Conservation (phyloP, 192 early-diverging fungal genomes). For the Gigaspora rosea region DNA sequence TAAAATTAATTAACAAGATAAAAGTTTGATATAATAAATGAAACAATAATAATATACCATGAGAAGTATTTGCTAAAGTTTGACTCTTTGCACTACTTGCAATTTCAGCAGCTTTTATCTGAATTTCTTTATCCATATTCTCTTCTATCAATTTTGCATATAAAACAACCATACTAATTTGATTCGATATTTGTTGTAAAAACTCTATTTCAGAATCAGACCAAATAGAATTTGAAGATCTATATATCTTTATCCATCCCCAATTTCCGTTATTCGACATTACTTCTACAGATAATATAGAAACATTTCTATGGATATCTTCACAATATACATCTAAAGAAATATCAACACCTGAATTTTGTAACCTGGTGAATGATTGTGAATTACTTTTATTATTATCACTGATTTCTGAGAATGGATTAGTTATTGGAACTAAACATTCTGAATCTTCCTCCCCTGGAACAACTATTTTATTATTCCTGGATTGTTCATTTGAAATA, state of each 20-base stretch:
- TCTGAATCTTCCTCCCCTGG: too few species aligned
- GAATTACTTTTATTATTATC: background rate
- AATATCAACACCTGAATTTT: background rate
- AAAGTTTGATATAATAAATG: background rate
- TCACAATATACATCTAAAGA: background rate
- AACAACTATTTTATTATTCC: background rate
- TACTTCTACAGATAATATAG: slow-evolving; percentile 38
- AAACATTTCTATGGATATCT: slow-evolving; percentile 33
- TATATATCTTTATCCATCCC: slow-evolving; percentile 41
- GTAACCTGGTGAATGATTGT: background rate
- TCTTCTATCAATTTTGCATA: slow-evolving; percentile 42
- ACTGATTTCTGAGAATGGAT: background rate
- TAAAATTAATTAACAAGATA: background rate
- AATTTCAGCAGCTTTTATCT: slow-evolving; percentile 46
- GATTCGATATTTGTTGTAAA: slow-evolving; percentile 47
- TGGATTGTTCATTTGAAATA: slow-evolving; percentile 25
- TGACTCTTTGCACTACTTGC: slow-evolving; percentile 44
- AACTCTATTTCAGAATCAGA: slow-evolving; percentile 42
- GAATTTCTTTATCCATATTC: slow-evolving; percentile 45
- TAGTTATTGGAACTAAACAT: too few species aligned
- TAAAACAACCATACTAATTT: slow-evolving; percentile 45
- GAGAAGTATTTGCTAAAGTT: slow-evolving; percentile 45
- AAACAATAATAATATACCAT: slow-evolving; percentile 34
- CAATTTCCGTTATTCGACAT: slow-evolving; percentile 37
- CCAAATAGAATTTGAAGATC: slow-evolving; percentile 36